Percentiles rank a stretch among this genome's conserved stretches.
Evolutionary conservation across 1,284 basidiomycete species (phyloP).

Genomic region (Pseudozyma sp.): DNA sequence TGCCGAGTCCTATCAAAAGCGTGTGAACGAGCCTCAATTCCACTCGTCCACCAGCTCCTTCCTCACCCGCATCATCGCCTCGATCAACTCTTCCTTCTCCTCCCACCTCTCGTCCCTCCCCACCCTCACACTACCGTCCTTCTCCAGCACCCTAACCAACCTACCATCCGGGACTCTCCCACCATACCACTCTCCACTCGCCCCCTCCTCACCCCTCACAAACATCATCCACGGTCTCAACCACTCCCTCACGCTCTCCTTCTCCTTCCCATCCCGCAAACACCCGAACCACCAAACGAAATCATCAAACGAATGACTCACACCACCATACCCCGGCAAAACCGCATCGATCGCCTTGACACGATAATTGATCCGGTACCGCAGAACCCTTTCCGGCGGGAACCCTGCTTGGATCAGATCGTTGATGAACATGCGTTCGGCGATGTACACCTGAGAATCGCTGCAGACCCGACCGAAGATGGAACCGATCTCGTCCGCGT

Average conservation of each 20-base stretch:
- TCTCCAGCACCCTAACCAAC: slow-evolving; percentile 14
- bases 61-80: slow-evolving; percentile 22
- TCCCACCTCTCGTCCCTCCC: slow-evolving; percentile 24
- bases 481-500: slow-evolving; percentile 15
- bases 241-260: slow-evolving; percentile 12
- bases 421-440: slow-evolving; percentile 39
- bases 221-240: slow-evolving; percentile 22
- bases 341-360: slow-evolving; percentile 15
- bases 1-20: too few relatives aligned
- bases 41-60: slow-evolving; percentile 19
- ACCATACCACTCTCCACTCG: slow-evolving; percentile 18
- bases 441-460: slow-evolving; percentile 51
- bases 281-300: slow-evolving; percentile 38
- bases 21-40: background rate
- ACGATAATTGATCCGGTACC: slow-evolving; percentile 46
- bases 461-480: slow-evolving; percentile 32
- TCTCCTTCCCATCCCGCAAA: slow-evolving; percentile 4
- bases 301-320: slow-evolving; percentile 52
- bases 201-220: slow-evolving; percentile 22
- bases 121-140: slow-evolving; percentile 17
- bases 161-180: slow-evolving; percentile 5
- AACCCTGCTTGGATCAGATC: slow-evolving; percentile 29
- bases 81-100: slow-evolving; percentile 24
- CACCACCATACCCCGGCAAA: slow-evolving; percentile 20
- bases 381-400: slow-evolving; percentile 9